These are phyloP conservation scores for Sphenostylis stenocarpa DNA, from an alignment of 306 rosid species.

Conservation along the genomic window DNA sequence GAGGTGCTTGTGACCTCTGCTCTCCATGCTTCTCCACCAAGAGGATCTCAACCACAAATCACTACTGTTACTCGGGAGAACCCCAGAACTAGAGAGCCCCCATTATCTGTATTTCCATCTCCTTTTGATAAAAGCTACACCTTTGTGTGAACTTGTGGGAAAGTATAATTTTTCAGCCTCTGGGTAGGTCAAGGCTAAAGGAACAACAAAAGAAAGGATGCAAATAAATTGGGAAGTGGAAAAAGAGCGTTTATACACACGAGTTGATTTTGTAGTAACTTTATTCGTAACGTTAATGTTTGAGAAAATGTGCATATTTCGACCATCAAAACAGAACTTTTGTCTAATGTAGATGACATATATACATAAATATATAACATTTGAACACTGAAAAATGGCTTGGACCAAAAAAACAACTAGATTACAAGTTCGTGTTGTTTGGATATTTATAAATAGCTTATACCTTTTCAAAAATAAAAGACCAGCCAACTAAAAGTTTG, in stretches of 20 bases:
- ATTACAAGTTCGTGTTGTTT: too few species aligned
- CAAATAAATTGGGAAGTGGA: background rate
- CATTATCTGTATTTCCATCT: slow-evolving; percentile 16
- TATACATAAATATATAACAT: too few species aligned
- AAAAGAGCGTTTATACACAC: too few species aligned
- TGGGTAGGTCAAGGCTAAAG: background rate
- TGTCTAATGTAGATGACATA: too few species aligned
- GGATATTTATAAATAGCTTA: too few species aligned
- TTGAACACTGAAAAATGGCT: too few species aligned
- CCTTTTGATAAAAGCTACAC: slow-evolving; percentile 39
- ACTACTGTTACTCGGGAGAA: slow-evolving; percentile 45
- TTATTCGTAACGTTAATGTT: background rate
- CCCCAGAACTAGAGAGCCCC: slow-evolving; percentile 40
- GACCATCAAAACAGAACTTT: background rate
- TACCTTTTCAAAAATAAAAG: too few species aligned
- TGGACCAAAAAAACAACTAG: too few species aligned
- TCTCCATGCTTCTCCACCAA: slow-evolving; percentile 24
- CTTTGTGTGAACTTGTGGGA: slow-evolving; percentile 16
- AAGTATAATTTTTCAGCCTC: slow-evolving; percentile 5
- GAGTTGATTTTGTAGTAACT: background rate
- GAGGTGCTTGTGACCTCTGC: slow-evolving; percentile 34
- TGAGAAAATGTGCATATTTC: background rate
- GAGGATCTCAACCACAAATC: slow-evolving; percentile 28
- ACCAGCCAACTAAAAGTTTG: too few species aligned
- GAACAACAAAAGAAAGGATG: background rate